A percentile compares a stretch with the other conserved stretches of the same genome.
Evolutionary conservation across 129 eudicot genomes (phyloP).

Genomic region (Flaveria robusta): DNA sequence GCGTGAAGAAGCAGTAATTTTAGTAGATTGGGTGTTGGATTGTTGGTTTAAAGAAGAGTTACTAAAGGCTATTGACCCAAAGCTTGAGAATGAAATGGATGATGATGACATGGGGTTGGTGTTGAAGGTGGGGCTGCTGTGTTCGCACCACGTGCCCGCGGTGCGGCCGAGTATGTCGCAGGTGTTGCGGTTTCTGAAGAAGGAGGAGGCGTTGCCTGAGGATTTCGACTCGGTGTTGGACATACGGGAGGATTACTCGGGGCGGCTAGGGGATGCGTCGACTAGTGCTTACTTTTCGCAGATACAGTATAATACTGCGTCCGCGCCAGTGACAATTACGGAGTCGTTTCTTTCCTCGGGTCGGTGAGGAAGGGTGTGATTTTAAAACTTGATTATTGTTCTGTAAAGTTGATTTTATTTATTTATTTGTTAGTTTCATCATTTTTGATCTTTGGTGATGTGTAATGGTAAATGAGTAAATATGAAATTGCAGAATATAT

Average conservation of each 20-base stretch:
- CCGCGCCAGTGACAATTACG: constrained; percentile 34
- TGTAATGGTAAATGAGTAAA: neutral
- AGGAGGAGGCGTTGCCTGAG: constrained; percentile 23
- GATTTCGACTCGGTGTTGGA: constrained; percentile 36
- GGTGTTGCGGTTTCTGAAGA: constrained; percentile 37
- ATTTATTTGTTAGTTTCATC: neutral
- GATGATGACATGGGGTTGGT: constrained; percentile 32
- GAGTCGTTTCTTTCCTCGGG: constrained; percentile 26
- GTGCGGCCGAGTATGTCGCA: constrained; percentile 50
- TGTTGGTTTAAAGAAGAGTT: constrained; percentile 38
- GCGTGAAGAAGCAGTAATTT: constrained; percentile 38
- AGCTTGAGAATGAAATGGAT: constrained; percentile 1
- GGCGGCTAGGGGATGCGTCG: constrained; percentile 29
- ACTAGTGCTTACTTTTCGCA: constrained; percentile 33
- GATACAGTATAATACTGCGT: constrained; percentile 33
- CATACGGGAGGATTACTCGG: constrained; percentile 36
- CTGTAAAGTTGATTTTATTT: constrained; percentile 21
- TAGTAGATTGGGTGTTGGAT: constrained; percentile 40
- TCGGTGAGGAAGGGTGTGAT: constrained; percentile 18
- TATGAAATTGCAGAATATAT: neutral
- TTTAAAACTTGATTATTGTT: neutral
- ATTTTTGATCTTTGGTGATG: neutral
- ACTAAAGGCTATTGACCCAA: constrained; percentile 24
- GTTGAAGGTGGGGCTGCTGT: constrained; percentile 42
- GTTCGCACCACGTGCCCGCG: constrained; percentile 28